Conservation (phyloP, 2,329 filamentous ascomycete genomes). For the Botryotinia narcissicola region DNA sequence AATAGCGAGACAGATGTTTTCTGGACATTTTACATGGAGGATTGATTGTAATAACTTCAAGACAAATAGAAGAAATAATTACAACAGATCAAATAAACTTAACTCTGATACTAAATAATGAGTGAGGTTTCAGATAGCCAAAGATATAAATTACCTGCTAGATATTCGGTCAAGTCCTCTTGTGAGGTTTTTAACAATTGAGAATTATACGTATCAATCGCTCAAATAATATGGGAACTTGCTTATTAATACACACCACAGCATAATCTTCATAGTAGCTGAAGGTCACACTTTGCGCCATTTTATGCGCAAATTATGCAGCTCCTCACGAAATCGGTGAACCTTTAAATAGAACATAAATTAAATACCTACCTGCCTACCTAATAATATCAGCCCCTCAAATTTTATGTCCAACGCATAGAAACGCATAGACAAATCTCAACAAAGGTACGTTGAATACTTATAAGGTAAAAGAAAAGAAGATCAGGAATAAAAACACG, state of each 20-base stretch:
- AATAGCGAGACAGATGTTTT: neutral
- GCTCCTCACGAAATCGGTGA: neutral
- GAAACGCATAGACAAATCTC: conserved; percentile 12
- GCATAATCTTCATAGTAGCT: neutral
- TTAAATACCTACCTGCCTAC: neutral
- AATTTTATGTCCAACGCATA: conserved; percentile 21
- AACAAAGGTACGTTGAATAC: conserved; percentile 14
- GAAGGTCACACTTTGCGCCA: conserved; percentile 4
- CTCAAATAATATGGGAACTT: neutral
- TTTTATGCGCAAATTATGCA: conserved; percentile 17
- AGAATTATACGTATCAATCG: neutral
- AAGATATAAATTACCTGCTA: neutral
- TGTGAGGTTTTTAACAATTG: neutral
- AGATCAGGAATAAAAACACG: neutral
- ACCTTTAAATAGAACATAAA: conserved; percentile 11
- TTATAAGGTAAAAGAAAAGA: neutral
- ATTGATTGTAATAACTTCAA: neutral
- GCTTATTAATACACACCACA: neutral
- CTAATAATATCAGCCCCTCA: neutral
- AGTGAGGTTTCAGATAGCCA: neutral
- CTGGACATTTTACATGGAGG: neutral
- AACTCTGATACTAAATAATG: neutral
- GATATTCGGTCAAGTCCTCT: neutral
- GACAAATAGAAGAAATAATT: neutral
- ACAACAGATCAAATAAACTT: neutral